Evolutionary conservation across 2,329 filamentous ascomycete species (phyloP).

Genomic region (Laburnicola sp.): DNA sequence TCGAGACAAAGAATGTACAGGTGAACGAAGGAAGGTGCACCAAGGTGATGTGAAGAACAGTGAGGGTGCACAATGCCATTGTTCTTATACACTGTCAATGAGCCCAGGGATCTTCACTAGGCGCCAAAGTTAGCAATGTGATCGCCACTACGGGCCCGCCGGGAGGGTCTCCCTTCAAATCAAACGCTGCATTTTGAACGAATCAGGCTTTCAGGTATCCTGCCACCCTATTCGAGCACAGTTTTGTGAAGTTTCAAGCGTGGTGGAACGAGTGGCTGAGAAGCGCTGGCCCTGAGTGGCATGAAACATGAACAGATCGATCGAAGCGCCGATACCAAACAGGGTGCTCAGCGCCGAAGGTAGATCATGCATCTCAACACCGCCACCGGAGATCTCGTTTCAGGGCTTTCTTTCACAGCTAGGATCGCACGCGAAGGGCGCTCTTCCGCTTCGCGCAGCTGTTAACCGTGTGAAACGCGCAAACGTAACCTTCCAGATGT

Average conservation of each 20-base stretch:
- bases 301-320: slow-evolving; percentile 11
- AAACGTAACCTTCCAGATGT: too few relatives aligned
- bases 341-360: neutral
- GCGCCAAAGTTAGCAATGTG: slow-evolving; percentile 9
- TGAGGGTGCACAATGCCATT: slow-evolving; percentile 13
- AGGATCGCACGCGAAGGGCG: too few relatives aligned
- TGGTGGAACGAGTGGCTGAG: slow-evolving; percentile 9
- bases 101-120: slow-evolving; percentile 1
- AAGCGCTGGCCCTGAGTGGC: slow-evolving; percentile 1
- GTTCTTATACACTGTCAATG: slow-evolving; percentile 1
- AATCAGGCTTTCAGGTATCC: neutral
- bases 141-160: neutral
- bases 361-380: neutral
- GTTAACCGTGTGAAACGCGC: too few relatives aligned
- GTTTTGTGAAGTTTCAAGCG: slow-evolving; percentile 7
- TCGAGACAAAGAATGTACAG: slow-evolving; percentile 8
- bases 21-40: slow-evolving; percentile 12
- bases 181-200: slow-evolving; percentile 6
- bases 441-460: too few relatives aligned
- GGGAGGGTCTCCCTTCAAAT: neutral
- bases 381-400: neutral
- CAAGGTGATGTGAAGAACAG: slow-evolving; percentile 19
- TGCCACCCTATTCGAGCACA: slow-evolving; percentile 5
- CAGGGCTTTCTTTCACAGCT: neutral
- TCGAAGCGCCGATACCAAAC: slow-evolving; percentile 9